Percentiles rank a stretch among this genome's conserved stretches.
Evolutionary conservation across 208 protist species (phyloP).

Genomic region (Acanthamoeba royreba): DNA sequence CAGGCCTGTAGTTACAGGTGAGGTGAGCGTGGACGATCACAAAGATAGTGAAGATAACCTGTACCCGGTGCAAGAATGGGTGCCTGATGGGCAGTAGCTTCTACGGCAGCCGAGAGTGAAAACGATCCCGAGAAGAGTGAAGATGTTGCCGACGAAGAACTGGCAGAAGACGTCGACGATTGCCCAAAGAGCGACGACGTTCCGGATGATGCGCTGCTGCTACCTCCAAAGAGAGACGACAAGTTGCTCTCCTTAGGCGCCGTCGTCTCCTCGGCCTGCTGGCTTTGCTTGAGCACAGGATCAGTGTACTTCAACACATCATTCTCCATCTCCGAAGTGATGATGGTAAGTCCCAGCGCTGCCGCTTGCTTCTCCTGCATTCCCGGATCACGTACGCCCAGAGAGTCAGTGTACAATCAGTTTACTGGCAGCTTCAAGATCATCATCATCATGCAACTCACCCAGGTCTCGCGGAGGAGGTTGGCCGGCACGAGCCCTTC

Average conservation of each 20-base stretch:
- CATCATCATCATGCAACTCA: not conserved
- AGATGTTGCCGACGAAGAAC: not conserved
- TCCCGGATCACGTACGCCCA: no score
- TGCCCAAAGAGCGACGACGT: not conserved
- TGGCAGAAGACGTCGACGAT: not conserved
- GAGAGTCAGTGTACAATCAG: not conserved
- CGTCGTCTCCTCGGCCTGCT: not conserved
- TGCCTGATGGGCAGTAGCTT: not conserved
- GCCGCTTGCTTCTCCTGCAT: not conserved
- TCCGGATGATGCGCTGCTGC: not conserved
- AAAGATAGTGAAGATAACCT: not conserved
- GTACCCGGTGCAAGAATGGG: not conserved
- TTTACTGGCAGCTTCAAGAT: not conserved
- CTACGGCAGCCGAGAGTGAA: not conserved
- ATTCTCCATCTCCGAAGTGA: not conserved
- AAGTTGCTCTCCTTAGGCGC: not conserved
- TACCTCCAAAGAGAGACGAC: not conserved
- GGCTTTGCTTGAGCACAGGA: not conserved
- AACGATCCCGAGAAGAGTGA: not conserved
- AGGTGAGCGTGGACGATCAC: not conserved
- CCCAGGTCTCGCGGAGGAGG: constrained; percentile 10
- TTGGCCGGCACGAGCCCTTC: constrained; percentile 26
- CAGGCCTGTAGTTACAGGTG: not conserved
- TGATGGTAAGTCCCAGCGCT: not conserved
- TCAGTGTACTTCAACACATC: not conserved